Evolutionary conservation across 768 basidiomycete genomes (phyloP), one percentile per base, ranked within the genome.

Genomic region (Suillus discolor): DNA sequence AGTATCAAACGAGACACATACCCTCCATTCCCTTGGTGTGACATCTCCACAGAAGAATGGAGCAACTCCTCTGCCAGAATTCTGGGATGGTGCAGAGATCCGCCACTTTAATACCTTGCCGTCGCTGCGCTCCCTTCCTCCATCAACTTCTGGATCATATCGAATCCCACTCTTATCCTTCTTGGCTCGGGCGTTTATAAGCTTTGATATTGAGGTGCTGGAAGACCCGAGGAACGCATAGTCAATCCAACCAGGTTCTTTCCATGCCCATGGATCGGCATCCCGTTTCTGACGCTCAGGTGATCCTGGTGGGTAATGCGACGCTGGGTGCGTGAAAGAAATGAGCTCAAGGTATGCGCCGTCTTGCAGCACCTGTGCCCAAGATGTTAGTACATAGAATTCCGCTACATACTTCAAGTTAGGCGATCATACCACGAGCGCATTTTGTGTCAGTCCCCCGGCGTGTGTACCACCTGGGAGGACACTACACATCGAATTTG

Each of bases 31-130:
- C 59, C 90, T 78, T 3, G 88, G 85, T 4, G 89, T 91, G 3
- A 90, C 77, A 70, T 92, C 91, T 15, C 89, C 89, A 69, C 91
- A 92, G 74, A 89, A 92, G 71, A 92, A 92, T 8, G 91, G 90
- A 20, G 87, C 73, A 1, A 71, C 69, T 2, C 83, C 82, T 13
- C 75, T 69, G 54, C 68, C 41, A 54, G 62, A 62, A 13, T 44
- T 31, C 61, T 70, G 66, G 7, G 67, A 67, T 1, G 87, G 79
- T 4, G 78, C 74, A 3, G 79, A 83, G 45, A 90, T 83, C 47
- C 87, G 71, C 89, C 90, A 92, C 70, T 84, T 73, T 55, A 92
- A 67, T 15, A 80, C 75, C 41, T 79, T 75, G 2, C 89, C 89
- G 64, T 91, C 88, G 0, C 80, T 74, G 31, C 86, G 79, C 42